A percentile compares a stretch with the other conserved stretches of the same genome.
Evolutionary conservation across 148 eudicot genomes (phyloP).

Genomic region (Nepenthes mirabilis): DNA sequence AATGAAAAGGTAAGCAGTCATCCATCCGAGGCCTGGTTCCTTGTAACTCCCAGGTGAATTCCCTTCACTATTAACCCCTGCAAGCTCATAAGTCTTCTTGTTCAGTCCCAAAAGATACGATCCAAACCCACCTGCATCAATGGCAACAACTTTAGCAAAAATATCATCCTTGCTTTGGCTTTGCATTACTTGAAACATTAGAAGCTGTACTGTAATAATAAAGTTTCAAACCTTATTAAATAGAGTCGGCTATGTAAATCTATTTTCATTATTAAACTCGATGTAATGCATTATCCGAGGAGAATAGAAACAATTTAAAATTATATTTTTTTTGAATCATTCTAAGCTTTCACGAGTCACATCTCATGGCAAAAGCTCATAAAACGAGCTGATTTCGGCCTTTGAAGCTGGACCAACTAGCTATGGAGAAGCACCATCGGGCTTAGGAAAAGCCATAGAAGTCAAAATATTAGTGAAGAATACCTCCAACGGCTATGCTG

Average conservation of each 20-base stretch:
- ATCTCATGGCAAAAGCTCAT: too few relatives aligned
- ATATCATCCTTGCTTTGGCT: too few relatives aligned
- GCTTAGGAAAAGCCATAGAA: not conserved
- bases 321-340: too few relatives aligned
- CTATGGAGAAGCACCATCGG: not conserved
- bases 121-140: constrained; percentile 61
- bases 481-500: constrained; percentile 73
- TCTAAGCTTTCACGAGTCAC: too few relatives aligned
- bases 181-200: too few relatives aligned
- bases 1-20: constrained; percentile 56
- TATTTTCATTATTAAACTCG: too few relatives aligned
- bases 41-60: constrained; percentile 54
- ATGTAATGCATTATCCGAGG: too few relatives aligned
- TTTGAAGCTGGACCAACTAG: not conserved
- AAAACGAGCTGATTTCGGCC: too few relatives aligned
- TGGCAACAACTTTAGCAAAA: not conserved
- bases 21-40: constrained; percentile 69
- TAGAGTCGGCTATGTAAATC: too few relatives aligned
- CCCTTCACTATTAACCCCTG: constrained; percentile 49
- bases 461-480: not conserved
- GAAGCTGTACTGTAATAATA: too few relatives aligned
- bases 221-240: too few relatives aligned
- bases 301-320: too few relatives aligned
- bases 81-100: constrained; percentile 62
- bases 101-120: constrained; percentile 63